These are phyloP conservation scores for Botrytis galanthina DNA, from an alignment of 2,329 filamentous ascomycete genomes.

Conservation along the genomic window DNA sequence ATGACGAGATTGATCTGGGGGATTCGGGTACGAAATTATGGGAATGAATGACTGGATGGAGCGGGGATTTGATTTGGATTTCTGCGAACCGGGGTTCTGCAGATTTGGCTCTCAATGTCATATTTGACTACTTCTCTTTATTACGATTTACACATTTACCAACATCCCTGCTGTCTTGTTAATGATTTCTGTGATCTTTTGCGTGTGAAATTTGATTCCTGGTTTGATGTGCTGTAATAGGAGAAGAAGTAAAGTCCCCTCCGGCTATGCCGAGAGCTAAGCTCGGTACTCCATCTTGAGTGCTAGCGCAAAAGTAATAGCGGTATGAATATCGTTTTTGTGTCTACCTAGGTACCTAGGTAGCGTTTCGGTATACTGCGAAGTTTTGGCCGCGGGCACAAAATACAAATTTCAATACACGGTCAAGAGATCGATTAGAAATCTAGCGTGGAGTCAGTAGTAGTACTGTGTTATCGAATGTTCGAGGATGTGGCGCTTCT, in stretches of 20 bases:
- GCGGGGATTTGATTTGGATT: background rate
- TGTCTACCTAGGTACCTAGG: no score
- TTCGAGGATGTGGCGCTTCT: background rate
- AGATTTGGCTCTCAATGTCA: background rate
- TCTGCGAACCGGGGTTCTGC: background rate
- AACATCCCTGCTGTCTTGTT: background rate
- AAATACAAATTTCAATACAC: background rate
- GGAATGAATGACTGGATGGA: background rate
- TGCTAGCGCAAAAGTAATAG: background rate
- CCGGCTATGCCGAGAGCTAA: background rate
- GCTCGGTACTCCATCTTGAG: background rate
- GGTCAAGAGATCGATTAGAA: background rate
- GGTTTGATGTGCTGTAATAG: background rate
- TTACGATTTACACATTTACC: background rate
- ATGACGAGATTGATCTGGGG: background rate
- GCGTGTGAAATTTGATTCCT: background rate
- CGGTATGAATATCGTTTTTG: background rate
- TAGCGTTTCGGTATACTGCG: background rate
- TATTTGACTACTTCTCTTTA: background rate
- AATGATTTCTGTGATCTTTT: background rate
- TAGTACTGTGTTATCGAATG: background rate
- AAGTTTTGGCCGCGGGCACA: background rate
- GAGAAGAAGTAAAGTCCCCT: background rate
- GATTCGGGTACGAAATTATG: background rate
- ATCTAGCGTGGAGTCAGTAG: background rate